Percentiles rank a stretch among this genome's conserved stretches.
Conservation (phyloP, 345 rosid genomes). For the Gossypium rotundifolium region DNA sequence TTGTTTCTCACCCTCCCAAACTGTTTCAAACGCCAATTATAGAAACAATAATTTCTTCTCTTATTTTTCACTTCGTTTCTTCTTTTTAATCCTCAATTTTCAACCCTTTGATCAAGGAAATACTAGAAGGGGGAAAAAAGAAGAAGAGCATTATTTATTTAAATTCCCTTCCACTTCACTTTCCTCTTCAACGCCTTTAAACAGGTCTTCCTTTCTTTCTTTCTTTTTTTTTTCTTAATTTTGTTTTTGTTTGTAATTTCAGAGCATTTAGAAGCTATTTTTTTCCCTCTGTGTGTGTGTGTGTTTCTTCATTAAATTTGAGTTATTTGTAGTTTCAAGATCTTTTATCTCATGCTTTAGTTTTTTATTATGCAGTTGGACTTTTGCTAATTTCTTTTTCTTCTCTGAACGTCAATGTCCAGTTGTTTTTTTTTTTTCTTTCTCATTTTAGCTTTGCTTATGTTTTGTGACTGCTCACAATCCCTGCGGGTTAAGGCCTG, state of each 20-base stretch:
- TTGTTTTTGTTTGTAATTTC: background rate
- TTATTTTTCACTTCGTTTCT: background rate
- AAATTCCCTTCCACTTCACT: conserved; percentile 45
- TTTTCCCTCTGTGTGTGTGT: background rate
- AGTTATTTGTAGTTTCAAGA: background rate
- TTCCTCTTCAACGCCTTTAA: conserved; percentile 28
- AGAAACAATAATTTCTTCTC: background rate
- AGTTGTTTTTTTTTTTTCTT: background rate
- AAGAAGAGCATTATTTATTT: background rate
- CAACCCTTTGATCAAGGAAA: conserved; percentile 30
- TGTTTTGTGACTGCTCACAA: background rate
- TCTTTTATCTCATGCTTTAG: background rate
- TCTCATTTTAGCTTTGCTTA: conserved; percentile 2
- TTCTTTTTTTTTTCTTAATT: background rate
- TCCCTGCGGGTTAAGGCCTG: background rate
- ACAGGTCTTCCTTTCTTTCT: conserved; percentile 15
- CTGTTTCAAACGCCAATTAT: background rate
- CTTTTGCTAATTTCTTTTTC: background rate
- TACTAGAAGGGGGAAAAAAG: background rate
- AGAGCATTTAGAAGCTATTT: background rate
- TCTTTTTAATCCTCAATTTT: conserved; percentile 6
- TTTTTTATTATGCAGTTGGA: background rate
- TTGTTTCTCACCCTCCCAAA: background rate
- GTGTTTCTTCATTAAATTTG: too few relatives aligned
- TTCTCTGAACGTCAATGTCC: background rate